Evolutionary conservation across 2,329 filamentous ascomycete species (phyloP), one percentile per base, ranked within the genome.

Genomic region (Metarhizium anisopliae): DNA sequence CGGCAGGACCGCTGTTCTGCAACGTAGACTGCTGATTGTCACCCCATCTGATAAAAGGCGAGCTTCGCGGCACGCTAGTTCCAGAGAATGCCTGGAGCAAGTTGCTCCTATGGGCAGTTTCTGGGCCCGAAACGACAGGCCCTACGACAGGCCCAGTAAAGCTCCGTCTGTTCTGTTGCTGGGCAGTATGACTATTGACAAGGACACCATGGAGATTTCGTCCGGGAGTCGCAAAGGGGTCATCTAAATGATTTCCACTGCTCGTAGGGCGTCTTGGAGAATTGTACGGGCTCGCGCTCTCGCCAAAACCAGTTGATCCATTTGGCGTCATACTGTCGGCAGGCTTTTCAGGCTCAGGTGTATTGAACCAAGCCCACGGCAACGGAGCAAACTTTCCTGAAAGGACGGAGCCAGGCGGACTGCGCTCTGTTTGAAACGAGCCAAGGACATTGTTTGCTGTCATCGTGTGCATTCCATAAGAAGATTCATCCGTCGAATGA

Each of bases 381-480:
- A 81, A 68, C 51, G 66, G 66, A 29, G 67, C 66, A 56, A 71
- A 71, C 51, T 66, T 70, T 35, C 65, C 67, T 16, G 65, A 64
- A 5, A 63, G 61, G 30, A 66, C 60, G 6, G 67, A 65, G 6
- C 59, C 58, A 2, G 61, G 63, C 35, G 68, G 68, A 35, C 67
- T 69, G 25, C 63, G 59, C 40, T 69, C 63, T 7, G 70, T 63
- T 14, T 64, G 67, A 47, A 74, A 62, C 47, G 72, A 67, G 32
- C 71, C 76, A 59, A 81, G 80, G 2, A 79, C 60, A 18, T 79
- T 78, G 51, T 79, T 75, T 30, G 79, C 76, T 7, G 76, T 79
- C 2, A 70, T 64, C 10, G 75, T 77, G 61, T 78, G 74, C 78
- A 83, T 81, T 16, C 77, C 80, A 58, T 82, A 83, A 2, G 77